Evolutionary conservation across 2,329 filamentous ascomycete genomes (phyloP).

Genomic region (Didymella lethalis): DNA sequence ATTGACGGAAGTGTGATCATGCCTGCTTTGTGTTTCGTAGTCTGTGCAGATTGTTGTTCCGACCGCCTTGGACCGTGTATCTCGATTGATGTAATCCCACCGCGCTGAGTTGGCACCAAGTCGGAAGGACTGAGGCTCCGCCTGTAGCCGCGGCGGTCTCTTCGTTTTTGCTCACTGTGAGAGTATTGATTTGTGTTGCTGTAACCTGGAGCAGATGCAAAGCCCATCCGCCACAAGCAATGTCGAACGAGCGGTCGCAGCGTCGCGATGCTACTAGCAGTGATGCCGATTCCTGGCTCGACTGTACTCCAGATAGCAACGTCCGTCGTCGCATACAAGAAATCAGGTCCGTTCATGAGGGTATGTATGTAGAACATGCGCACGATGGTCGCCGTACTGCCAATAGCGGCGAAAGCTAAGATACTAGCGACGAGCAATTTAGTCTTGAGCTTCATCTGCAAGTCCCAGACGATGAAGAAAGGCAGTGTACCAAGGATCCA

Average conservation of each 20-base stretch:
- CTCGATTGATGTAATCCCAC: constrained; percentile 22
- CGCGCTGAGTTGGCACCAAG: constrained; percentile 24
- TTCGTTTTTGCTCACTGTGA: constrained; percentile 21
- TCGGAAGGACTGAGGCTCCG: constrained; percentile 31
- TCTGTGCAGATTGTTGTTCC: background rate
- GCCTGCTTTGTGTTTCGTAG: background rate
- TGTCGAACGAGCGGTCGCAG: constrained; percentile 58
- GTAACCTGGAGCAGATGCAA: constrained; percentile 28
- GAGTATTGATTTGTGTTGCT: constrained; percentile 22
- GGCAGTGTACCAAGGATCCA: constrained; percentile 47
- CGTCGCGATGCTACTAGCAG: constrained; percentile 59
- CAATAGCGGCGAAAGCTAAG: constrained; percentile 52
- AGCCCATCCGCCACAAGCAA: constrained; percentile 32
- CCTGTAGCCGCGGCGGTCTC: constrained; percentile 31
- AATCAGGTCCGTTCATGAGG: constrained; percentile 51
- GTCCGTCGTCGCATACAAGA: constrained; percentile 53
- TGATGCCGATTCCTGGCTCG: constrained; percentile 49
- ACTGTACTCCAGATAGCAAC: constrained; percentile 51
- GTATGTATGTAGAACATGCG: constrained; percentile 54
- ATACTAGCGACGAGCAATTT: constrained; percentile 63
- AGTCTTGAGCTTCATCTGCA: constrained; percentile 63
- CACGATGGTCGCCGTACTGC: constrained; percentile 60
- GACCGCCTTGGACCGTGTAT: constrained; percentile 20
- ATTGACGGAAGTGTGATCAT: constrained; percentile 14
- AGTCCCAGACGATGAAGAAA: constrained; percentile 62